phyloP scores from a whole-genome alignment of 176 grass and related monocot species.

The Oropetium thomaeum region DNA sequence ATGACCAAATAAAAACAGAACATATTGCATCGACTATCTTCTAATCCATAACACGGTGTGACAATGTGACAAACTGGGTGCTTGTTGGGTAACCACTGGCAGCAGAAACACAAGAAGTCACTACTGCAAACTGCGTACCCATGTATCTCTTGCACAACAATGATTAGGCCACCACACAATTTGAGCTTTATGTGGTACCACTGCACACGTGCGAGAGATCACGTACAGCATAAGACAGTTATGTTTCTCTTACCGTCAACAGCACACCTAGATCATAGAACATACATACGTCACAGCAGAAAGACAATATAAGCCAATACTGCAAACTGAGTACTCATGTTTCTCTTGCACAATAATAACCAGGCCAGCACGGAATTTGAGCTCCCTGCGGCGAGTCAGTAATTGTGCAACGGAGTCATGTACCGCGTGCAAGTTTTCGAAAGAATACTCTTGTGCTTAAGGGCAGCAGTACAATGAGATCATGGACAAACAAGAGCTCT shows the following conservation, averaged over 20 bases:
- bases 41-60: not conserved
- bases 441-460: not conserved
- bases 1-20: not conserved
- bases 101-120: conserved; percentile 1
- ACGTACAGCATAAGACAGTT: not conserved
- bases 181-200: not conserved
- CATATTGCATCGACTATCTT: not conserved
- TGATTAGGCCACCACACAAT: not conserved
- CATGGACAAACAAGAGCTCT: not conserved
- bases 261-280: not conserved
- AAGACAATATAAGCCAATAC: not conserved
- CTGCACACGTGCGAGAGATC: conserved; percentile 11
- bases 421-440: not conserved
- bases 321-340: conserved; percentile 25
- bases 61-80: not conserved
- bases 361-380: conserved; percentile 8
- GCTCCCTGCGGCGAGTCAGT: not conserved
- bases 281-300: not conserved
- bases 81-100: not conserved
- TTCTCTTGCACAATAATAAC: conserved; percentile 18
- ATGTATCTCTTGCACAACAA: conserved; percentile 24
- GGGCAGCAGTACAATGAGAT: not conserved
- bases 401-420: not conserved
- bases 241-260: not conserved
- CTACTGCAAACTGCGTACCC: conserved; percentile 20